Evolutionary conservation across 306 rosid species (phyloP), one percentile per base, ranked within the genome.

Genomic region (Mucuna pruriens): DNA sequence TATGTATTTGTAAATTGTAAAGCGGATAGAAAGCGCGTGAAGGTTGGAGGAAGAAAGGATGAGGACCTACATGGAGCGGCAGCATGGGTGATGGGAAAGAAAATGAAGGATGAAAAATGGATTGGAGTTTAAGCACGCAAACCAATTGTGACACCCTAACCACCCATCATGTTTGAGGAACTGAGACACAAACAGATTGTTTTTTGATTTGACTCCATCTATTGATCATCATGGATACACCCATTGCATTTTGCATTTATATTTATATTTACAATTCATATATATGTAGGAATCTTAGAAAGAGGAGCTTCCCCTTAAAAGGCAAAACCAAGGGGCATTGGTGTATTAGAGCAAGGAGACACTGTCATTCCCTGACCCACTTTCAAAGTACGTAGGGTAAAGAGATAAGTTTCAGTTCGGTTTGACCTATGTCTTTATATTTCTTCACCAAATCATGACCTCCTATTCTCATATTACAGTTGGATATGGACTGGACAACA

Each of bases 81-180:
- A 42, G 77, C 40, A 79, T 51, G 86, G 76, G 75, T 71, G 36
- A 11, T 13, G 77, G 4, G 25, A 76, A 34, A 9, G 60, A 23
- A 74, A 67, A 78, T 48, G 5, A 39, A 60, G 13, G 83, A 78
- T 19, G 62, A 66, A 76, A 75, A 86, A 79, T 90, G 86, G 82
- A 55, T 81, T 80, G 91, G 84, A 90, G 86, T 86, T 82, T 82
- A 62, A 88, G 81, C 84, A 77, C 80, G 86, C 46, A 48, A 61
- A 39, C 31, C 81, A 88, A 85, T 75, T 84, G 85, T 82, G 89
- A 87, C 90, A 84, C 96, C 97, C 97, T 87, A 91, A 90, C 97
- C 85, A 91, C 87, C 97, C 97, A 91, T 93, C 93, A 89, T 91
- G 93, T 87, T 84, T 49, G 85, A 87, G 60, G 71, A 85, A 82